These are phyloP conservation scores for Colletotrichum tropicicola DNA, from an alignment of 2,329 filamentous ascomycete genomes.

Conservation along the genomic window DNA sequence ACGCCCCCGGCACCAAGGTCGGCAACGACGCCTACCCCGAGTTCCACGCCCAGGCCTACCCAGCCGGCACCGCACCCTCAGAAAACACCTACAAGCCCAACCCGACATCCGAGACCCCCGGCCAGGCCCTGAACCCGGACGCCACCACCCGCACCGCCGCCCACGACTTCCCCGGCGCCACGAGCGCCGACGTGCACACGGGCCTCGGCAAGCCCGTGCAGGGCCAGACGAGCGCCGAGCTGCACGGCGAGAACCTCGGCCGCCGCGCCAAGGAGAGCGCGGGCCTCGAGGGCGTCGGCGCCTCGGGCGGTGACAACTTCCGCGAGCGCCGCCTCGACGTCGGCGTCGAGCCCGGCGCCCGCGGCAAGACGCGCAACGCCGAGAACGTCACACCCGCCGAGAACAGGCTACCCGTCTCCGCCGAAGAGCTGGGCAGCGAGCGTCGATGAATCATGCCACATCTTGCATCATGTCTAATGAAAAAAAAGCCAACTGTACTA, in stretches of 20 bases:
- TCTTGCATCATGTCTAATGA: background rate
- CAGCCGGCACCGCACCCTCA: constrained; percentile 70
- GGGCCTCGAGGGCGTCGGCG: constrained; percentile 50
- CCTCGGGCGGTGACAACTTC: constrained; percentile 39
- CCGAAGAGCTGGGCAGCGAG: constrained; percentile 38
- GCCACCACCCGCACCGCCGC: constrained; percentile 40
- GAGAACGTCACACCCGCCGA: constrained; percentile 36
- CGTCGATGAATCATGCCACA: background rate
- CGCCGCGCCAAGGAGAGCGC: constrained; percentile 44
- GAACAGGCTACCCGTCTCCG: constrained; percentile 34
- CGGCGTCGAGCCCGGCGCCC: constrained; percentile 33
- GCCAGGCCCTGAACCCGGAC: constrained; percentile 40
- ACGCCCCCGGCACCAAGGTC: constrained; percentile 69
- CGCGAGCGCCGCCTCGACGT: constrained; percentile 41
- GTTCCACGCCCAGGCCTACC: constrained; percentile 68
- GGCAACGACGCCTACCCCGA: constrained; percentile 68
- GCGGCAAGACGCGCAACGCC: constrained; percentile 33
- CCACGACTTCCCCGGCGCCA: constrained; percentile 51
- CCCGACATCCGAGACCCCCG: constrained; percentile 43
- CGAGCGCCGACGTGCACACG: constrained; percentile 52
- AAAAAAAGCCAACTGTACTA: no score
- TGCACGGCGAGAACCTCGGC: constrained; percentile 42
- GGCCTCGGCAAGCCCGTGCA: constrained; percentile 53
- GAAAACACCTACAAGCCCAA: constrained; percentile 51
- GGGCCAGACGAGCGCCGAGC: constrained; percentile 52